Percentiles rank a stretch among this genome's conserved stretches.
These are phyloP conservation scores for Syzygium aqueum DNA, from an alignment of 345 rosid species.

Conservation along the genomic window DNA sequence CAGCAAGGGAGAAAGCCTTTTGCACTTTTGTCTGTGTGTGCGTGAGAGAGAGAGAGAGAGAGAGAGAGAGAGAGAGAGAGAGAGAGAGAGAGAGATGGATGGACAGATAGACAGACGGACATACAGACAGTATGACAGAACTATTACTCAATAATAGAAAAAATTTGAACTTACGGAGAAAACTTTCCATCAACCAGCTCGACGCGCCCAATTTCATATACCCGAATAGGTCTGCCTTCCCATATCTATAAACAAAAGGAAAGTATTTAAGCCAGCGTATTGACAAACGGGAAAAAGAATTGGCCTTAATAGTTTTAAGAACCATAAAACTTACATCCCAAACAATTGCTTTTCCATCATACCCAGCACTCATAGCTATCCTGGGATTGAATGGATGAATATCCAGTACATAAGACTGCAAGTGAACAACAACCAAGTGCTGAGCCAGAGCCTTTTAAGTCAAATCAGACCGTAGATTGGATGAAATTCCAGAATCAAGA, in stretches of 20 bases:
- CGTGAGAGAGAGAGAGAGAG: not conserved
- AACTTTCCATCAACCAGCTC: slow-evolving; percentile 98
- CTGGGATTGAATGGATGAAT: slow-evolving; percentile 98
- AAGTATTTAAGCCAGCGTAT: slow-evolving; percentile 2
- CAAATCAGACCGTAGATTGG: not conserved
- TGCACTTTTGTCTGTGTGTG: not conserved
- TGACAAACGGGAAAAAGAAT: not conserved
- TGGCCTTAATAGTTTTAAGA: not conserved
- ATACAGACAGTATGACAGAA: not conserved
- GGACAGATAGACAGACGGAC: not conserved
- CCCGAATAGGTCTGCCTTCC: slow-evolving; percentile 88
- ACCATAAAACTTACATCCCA: slow-evolving; percentile 90
- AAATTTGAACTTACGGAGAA: slow-evolving; percentile 72
- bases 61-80: not conserved
- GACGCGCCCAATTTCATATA: slow-evolving; percentile 80
- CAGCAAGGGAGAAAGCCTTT: not conserved
- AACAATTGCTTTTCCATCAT: slow-evolving; percentile 91
- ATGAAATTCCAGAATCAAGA: not conserved
- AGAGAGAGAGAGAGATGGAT: not conserved
- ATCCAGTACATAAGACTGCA: slow-evolving; percentile 97
- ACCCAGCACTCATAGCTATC: slow-evolving; percentile 99
- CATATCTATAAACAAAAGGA: slow-evolving; percentile 58
- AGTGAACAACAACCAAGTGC: slow-evolving; percentile 9
- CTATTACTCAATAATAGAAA: not conserved
- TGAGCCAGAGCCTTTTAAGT: slow-evolving; percentile 5